A percentile compares a stretch with the other conserved stretches of the same genome.
Evolutionary conservation across 116 monocot species (phyloP).

Genomic region (Phalaenopsis hybrid): DNA sequence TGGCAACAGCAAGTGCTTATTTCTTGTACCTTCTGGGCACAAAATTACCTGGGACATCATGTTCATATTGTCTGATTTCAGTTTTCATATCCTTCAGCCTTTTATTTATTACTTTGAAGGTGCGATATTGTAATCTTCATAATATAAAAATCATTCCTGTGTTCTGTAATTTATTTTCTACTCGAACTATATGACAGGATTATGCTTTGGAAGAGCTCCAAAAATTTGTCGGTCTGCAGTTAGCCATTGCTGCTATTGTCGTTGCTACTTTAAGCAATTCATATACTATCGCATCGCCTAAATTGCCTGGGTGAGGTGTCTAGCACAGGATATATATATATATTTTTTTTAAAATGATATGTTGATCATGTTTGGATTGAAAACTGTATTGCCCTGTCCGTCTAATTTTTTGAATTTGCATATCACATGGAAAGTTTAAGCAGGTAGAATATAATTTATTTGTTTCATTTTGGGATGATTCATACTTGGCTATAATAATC

Average conservation of each 20-base stretch:
- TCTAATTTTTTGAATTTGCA: not conserved
- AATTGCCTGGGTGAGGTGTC: conserved; percentile 28
- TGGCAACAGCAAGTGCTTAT: conserved; percentile 95
- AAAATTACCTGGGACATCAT: conserved; percentile 59
- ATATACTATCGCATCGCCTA: conserved; percentile 39
- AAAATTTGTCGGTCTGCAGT: conserved; percentile 61
- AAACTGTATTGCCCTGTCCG: not conserved
- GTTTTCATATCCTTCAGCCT: conserved; percentile 79
- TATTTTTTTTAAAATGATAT: not conserved
- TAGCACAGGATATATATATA: no score
- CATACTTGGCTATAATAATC: not conserved
- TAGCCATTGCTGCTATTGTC: conserved; percentile 51
- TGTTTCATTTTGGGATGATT: not conserved
- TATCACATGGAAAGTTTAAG: not conserved
- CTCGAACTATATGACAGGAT: conserved; percentile 32
- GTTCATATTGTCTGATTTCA: conserved; percentile 78
- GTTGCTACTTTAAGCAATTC: conserved; percentile 63
- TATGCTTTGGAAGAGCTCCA: conserved; percentile 62
- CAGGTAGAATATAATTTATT: not conserved
- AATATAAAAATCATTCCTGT: not conserved
- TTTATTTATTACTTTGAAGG: conserved; percentile 65
- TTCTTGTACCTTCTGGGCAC: conserved; percentile 87
- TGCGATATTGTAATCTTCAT: conserved; percentile 12
- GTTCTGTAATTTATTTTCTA: not conserved
- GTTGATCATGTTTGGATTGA: no score